Conservation (phyloP, 2,329 filamentous ascomycete genomes). For the Xylariaceae sp. region DNA sequence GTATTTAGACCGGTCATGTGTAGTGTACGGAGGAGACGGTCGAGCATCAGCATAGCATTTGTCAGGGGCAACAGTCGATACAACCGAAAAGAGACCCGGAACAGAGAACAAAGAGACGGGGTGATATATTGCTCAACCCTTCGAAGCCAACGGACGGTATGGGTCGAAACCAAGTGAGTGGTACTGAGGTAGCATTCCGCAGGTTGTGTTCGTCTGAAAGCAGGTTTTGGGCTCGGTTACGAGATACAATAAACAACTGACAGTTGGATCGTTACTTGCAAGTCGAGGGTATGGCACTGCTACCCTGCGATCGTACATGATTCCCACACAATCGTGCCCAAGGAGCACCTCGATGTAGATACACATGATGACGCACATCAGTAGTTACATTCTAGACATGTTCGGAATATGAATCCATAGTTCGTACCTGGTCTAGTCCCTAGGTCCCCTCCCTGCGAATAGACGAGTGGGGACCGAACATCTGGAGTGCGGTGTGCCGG, state of each 20-base stretch:
- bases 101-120: background rate
- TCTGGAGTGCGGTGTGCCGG: background rate
- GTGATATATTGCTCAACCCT: background rate
- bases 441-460: background rate
- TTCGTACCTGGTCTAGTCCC: background rate
- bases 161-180: background rate
- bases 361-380: background rate
- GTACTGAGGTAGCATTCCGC: background rate
- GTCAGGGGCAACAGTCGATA: background rate
- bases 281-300: background rate
- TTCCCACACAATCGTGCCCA: background rate
- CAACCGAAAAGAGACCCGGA: background rate
- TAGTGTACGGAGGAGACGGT: background rate
- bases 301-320: background rate
- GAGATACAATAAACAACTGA: background rate
- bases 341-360: background rate
- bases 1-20: too few species aligned
- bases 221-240: background rate
- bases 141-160: background rate
- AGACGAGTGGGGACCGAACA: background rate
- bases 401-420: background rate
- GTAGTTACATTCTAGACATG: background rate
- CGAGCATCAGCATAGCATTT: background rate
- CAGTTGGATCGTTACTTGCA: background rate
- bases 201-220: background rate